Percentiles rank a stretch among this genome's conserved stretches.
Conservation (phyloP, 768 basidiomycete genomes). For the Ramaria rubella region DNA sequence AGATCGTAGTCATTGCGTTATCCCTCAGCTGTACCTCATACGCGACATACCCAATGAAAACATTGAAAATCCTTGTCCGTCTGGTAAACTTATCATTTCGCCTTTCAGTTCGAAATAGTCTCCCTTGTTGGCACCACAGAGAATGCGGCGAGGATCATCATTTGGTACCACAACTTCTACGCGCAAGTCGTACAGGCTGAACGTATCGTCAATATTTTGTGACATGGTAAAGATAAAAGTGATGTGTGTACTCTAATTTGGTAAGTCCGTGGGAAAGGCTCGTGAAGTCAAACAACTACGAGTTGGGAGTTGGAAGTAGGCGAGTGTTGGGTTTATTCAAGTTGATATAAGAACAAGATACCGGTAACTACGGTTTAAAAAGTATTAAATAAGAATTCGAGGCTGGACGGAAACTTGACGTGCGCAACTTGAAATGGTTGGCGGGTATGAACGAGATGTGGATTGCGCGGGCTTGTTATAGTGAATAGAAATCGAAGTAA, state of each 20-base stretch:
- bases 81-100: constrained; percentile 56
- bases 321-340: too few species aligned
- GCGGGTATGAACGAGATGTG: too few species aligned
- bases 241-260: background rate
- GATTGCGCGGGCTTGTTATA: too few species aligned
- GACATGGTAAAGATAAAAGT: background rate
- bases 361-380: too few species aligned
- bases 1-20: background rate
- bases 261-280: background rate
- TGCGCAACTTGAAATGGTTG: too few species aligned
- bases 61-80: constrained; percentile 59
- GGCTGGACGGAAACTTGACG: too few species aligned
- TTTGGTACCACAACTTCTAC: constrained; percentile 58
- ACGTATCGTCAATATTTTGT: constrained; percentile 32
- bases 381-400: too few species aligned
- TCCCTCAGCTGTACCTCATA: background rate
- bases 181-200: constrained; percentile 57
- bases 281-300: background rate
- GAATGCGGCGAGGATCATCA: constrained; percentile 36
- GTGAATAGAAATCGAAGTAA: background rate
- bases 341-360: too few species aligned
- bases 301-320: too few species aligned
- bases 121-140: constrained; percentile 59
- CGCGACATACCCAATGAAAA: constrained; percentile 48
- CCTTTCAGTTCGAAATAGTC: constrained; percentile 59